These are phyloP conservation scores for Cucurbita maxima DNA, from an alignment of 306 rosid species.

Conservation along the genomic window DNA sequence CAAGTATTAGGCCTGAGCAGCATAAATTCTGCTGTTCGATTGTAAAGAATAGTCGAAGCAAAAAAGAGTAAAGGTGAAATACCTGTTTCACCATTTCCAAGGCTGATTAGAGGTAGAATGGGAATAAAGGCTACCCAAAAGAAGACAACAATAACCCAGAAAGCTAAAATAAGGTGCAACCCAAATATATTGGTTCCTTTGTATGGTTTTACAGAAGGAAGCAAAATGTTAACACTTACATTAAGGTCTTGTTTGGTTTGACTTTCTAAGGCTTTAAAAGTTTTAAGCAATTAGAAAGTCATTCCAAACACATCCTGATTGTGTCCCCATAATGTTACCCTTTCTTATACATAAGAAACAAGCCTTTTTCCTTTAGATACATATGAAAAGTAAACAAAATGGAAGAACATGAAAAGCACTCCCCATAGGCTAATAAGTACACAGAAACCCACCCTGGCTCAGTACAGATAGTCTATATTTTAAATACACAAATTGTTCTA, in stretches of 20 bases:
- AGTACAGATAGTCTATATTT: background rate
- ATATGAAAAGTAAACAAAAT: background rate
- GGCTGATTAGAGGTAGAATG: background rate
- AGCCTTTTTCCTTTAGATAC: background rate
- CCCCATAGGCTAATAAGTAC: background rate
- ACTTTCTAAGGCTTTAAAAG: too few species aligned
- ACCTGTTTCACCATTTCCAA: background rate
- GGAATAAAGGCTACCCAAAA: background rate
- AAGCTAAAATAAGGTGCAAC: background rate
- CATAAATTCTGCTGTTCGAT: background rate
- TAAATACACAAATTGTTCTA: background rate
- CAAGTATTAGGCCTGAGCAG: background rate
- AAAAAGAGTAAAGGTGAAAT: background rate
- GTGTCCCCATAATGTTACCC: background rate
- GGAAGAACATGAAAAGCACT: background rate
- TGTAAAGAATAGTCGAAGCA: background rate
- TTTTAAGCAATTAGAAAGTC: too few species aligned
- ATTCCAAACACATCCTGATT: background rate
- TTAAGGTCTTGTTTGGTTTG: background rate
- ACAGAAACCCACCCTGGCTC: background rate
- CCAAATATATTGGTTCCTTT: background rate
- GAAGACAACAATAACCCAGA: background rate
- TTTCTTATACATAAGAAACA: background rate
- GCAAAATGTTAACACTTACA: background rate
- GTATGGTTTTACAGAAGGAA: background rate